Base-by-base conservation (phyloP, 2,329 filamentous ascomycete species). In the Botryosphaeria agaves region DNA sequence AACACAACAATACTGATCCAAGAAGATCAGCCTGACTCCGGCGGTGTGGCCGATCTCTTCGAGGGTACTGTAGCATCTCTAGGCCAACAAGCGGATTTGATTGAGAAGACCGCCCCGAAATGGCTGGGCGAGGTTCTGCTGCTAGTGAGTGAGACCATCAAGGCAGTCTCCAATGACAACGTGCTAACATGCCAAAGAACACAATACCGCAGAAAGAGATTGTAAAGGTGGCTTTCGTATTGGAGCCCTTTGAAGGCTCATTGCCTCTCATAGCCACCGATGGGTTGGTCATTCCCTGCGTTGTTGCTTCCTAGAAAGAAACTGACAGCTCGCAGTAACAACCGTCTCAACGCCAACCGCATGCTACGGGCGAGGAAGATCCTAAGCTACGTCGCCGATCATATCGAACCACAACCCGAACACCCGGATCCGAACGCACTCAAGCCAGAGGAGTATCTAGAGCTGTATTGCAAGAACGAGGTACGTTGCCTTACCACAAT, bases 311-410 rank as follows among this genome's bases (percentile, higher is more conserved):
- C 38, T 26, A 34, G 40, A 33, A 39, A 34, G 32, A 26, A 20
- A 26, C 32, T 35, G 25, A 38, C 23, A 29, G 1, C 18, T 25
- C 3, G 18, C 27, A 69, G 76, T 31, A 92, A 87, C 51, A 87
- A 85, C 40, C 76, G 89, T 15, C 65, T 98, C 30, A 98, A 95
- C 49, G 89, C 89, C 7, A 98, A 95, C 48, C 72, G 87, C 32
- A 95, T 98, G 89, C 64, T 98, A 30, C 72, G 89, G 28, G 83
- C 91, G 3, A 87, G 83, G 58, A 98, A 98, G 62, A 89, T 98
- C 14, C 58, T 95, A 34, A 72, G 75, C 0, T 98, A 98, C 45
- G 72, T 98, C 12, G 82, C 84, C 1, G 89, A 98, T 53, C 70
- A 85, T 32, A 87, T 98, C 34, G 87, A 95, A 42, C 64, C 64